Percentiles rank a stretch among this genome's conserved stretches.
These are phyloP conservation scores for Fusarium continuum DNA, from an alignment of 2,329 filamentous ascomycete species.

Conservation along the genomic window DNA sequence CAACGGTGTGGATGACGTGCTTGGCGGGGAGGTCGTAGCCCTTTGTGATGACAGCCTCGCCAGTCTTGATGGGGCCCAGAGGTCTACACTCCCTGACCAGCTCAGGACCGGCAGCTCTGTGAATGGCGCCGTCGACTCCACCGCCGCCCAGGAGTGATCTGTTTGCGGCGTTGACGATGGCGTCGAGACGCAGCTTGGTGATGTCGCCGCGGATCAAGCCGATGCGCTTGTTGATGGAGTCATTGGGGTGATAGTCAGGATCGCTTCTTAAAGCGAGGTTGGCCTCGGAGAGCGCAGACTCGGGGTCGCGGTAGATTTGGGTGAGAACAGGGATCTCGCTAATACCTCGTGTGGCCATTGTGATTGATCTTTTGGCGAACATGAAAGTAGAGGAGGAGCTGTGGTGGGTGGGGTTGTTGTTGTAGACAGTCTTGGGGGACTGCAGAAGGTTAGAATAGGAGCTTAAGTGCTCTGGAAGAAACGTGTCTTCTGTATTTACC, in stretches of 20 bases:
- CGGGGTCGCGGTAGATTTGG: slow-evolving; percentile 64
- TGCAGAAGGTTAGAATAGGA: not conserved
- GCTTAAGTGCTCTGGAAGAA: not conserved
- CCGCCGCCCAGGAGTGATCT: slow-evolving; percentile 80
- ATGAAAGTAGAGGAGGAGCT: slow-evolving; percentile 2
- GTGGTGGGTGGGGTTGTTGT: not conserved
- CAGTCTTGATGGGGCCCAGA: slow-evolving; percentile 77
- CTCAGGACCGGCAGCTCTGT: slow-evolving; percentile 76
- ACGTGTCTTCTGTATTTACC: not conserved
- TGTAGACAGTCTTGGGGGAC: not conserved
- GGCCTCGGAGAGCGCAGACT: slow-evolving; percentile 26
- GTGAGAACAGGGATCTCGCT: slow-evolving; percentile 69
- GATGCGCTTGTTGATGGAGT: slow-evolving; percentile 73
- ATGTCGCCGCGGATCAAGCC: slow-evolving; percentile 80
- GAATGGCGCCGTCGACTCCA: slow-evolving; percentile 91
- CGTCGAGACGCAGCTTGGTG: slow-evolving; percentile 78
- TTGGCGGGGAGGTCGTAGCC: slow-evolving; percentile 80
- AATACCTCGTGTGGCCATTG: slow-evolving; percentile 46
- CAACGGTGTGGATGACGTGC: slow-evolving; percentile 90
- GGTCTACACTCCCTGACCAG: slow-evolving; percentile 76
- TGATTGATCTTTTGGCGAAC: slow-evolving; percentile 44
- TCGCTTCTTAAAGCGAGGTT: not conserved
- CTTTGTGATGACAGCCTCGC: slow-evolving; percentile 82
- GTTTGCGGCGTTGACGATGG: slow-evolving; percentile 96
- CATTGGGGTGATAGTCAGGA: slow-evolving; percentile 47